Base-by-base conservation (phyloP, 2,329 filamentous ascomycete species). In the Botrytis hyacinthi region DNA sequence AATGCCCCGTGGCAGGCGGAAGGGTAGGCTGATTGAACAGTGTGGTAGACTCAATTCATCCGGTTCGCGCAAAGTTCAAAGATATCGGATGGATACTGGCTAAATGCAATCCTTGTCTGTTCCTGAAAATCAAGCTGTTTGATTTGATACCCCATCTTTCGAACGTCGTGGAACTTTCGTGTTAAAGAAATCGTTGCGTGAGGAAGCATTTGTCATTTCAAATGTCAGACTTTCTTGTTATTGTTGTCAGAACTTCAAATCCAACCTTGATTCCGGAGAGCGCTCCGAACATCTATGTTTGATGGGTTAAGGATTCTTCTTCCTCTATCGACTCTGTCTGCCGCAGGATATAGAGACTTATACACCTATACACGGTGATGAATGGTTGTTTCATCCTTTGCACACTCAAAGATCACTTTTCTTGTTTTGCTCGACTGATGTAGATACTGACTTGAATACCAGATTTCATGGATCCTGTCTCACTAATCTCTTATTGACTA, bases 51-150 rank as follows among this genome's bases (percentile, higher is more conserved):
- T 54, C 10, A 10, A 57, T 68, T 68, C 35, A 42, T 54, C 57
- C 60, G 46, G 46, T 32, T 71, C 70, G 26, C 42, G 35, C 60
- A 66, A 65, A 48, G 14, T 48, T 32, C n/a, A 46, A 54, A 65
- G 61, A 68, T 57, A 68, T 68, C 35, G 66, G 48, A 42, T 40
- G 40, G 22, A 68, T 42, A 63, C 14, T 57, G 60, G 70, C 59
- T 44, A 57, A 67, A 67, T 57, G 46, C 22, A 9, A 67, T 72
- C 60, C 60, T 66, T 65, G 37, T 35, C 37, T 37, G 60, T 59
- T 46, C 46, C 69, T 71, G 70, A 66, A 66, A 70, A 60, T 60
- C 51, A 70, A 44, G n/a, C 20, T 26, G 44, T 60, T 63, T 26
- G 48, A 35, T 40, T 51, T 26, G 46, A 32, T 54, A 54, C 26